Evolutionary conservation across 768 basidiomycete genomes (phyloP), one percentile per base, ranked within the genome.

Genomic region (Leucogyrophana mollusca): DNA sequence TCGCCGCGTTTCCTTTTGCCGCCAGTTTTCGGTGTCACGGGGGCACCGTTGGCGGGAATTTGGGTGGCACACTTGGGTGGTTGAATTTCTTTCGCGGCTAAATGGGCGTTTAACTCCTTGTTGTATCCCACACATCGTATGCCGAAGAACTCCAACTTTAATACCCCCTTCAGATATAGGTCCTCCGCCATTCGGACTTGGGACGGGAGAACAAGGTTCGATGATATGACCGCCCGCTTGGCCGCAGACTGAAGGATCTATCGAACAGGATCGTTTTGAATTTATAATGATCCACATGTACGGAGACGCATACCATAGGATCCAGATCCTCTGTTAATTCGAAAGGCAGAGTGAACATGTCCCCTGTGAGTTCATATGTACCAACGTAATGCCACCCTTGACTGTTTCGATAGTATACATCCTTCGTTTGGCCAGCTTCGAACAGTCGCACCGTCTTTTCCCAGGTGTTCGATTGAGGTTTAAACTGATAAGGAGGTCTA

Each of bases 121-220:
- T 65, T 46, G 35, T 53, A 49, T 33, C 43, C 42, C 17, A 62
- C 36, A 23, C 58, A 53, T 46, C 35, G 61, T 47, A 62, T 61
- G 9, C 37, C 56, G 39, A 62, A 54, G 43, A 61, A 64, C 33
- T 56, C 49, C 7, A 62, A 43, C 34, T 61, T 52, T 46, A 65
- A 58, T 39, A 62, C 47, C 7, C 61, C 64, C 14, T 58, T 46
- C 45, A 39, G 49, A 37, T 65, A 65, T 64, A 63, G 63, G 11
- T 54, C 56, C 11, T 44, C 44, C 32, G 58, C 55, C 58, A 63
- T 63, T 39, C 43, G 47, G 22, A 39, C 40, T 16, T 61, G 64
- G 14, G 50, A 56, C 9, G 64, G 52, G 18, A 60, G 51, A 20
- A 62, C 30, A 14, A 63, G 37, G 36, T 63, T 52, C 17, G 43